These are phyloP conservation scores for Syzygium oleosum DNA, from an alignment of 345 rosid species.

Conservation along the genomic window DNA sequence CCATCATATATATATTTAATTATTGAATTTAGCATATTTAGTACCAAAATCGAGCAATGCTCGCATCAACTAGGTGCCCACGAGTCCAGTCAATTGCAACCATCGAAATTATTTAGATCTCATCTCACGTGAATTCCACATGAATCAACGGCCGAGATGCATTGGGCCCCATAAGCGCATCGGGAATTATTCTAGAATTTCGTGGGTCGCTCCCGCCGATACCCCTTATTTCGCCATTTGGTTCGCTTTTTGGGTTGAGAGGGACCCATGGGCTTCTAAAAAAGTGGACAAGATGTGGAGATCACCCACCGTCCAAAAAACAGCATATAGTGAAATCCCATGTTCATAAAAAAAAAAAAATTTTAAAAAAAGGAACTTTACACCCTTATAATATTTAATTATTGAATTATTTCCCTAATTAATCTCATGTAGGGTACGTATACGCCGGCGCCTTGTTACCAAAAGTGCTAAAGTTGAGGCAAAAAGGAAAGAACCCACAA, in stretches of 20 bases:
- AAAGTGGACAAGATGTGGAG: background rate
- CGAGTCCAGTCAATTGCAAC: background rate
- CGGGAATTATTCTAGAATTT: too few relatives aligned
- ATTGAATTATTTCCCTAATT: background rate
- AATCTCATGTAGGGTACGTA: background rate
- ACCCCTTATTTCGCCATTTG: background rate
- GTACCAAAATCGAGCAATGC: background rate
- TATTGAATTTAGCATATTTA: accelerated
- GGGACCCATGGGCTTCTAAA: background rate
- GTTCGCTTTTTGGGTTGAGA: background rate
- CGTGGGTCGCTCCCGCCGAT: background rate
- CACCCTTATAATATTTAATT: background rate
- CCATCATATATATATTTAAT: background rate
- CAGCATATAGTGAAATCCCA: background rate
- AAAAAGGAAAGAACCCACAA: background rate
- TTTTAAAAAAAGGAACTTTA: background rate
- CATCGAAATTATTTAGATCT: background rate
- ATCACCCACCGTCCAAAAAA: background rate
- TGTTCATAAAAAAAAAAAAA: background rate
- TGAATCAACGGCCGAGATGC: background rate
- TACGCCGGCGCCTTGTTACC: background rate
- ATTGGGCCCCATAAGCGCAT: background rate
- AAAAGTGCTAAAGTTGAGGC: background rate
- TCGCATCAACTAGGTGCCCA: accelerated
- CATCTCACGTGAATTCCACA: background rate